Conservation (phyloP, 2,329 filamentous ascomycete genomes). For the Monilinia aucupariae region DNA sequence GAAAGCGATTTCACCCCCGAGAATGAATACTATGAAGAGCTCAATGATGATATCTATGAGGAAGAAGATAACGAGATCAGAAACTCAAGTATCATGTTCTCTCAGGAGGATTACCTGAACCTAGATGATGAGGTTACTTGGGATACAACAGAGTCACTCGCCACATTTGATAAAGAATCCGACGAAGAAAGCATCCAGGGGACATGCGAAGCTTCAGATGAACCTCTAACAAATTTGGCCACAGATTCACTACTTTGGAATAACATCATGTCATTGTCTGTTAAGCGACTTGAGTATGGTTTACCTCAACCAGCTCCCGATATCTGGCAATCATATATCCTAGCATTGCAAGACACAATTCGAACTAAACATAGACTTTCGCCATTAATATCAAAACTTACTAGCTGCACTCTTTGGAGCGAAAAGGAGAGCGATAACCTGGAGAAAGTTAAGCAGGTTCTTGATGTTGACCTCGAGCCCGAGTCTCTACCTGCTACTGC, state of each 20-base stretch:
- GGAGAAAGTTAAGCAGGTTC: not conserved
- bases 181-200: not conserved
- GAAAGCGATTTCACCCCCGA: constrained; percentile 23
- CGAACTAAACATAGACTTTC: constrained; percentile 21
- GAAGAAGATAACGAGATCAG: not conserved
- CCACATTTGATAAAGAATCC: not conserved
- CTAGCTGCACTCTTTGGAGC: constrained; percentile 23
- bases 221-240: not conserved
- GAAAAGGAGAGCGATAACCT: not conserved
- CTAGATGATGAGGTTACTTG: constrained; percentile 5
- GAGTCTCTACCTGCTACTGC: not conserved
- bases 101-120: not conserved
- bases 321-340: constrained; percentile 26
- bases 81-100: constrained; percentile 10
- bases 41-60: not conserved
- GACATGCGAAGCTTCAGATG: not conserved
- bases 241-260: constrained; percentile 24
- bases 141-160: not conserved
- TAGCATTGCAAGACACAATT: constrained; percentile 19
- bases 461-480: not conserved
- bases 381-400: constrained; percentile 18
- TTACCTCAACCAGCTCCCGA: constrained; percentile 26
- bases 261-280: not conserved
- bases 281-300: constrained; percentile 9
- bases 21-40: constrained; percentile 10